Conservation (phyloP, 495 filamentous ascomycete genomes). For the Poronia punctata region DNA sequence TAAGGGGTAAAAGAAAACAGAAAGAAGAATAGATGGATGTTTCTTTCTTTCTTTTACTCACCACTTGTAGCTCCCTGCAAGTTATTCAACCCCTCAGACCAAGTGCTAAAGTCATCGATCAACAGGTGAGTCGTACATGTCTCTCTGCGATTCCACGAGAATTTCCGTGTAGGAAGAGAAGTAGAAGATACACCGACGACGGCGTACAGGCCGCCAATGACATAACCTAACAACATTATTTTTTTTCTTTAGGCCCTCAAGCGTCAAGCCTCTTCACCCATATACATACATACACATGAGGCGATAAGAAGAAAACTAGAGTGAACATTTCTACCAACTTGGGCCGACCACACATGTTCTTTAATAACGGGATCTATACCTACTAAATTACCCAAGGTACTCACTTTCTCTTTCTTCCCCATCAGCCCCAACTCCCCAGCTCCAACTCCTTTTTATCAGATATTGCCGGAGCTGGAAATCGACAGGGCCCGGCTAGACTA, state of each 20-base stretch:
- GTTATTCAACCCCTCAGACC: constrained; percentile 42
- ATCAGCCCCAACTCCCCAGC: too few species aligned
- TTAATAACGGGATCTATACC: too few species aligned
- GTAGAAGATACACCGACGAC: constrained; percentile 17
- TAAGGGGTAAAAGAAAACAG: too few species aligned
- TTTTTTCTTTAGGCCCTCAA: constrained; percentile 10
- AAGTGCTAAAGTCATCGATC: constrained; percentile 53
- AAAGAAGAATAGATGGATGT: too few species aligned
- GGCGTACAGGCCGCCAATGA: constrained; percentile 17
- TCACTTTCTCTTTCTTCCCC: too few species aligned
- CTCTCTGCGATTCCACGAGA: constrained; percentile 21
- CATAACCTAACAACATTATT: constrained; percentile 21
- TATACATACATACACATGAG: too few species aligned
- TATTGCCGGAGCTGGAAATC: constrained; percentile 1
- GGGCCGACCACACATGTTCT: too few species aligned
- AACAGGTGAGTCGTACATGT: constrained; percentile 44
- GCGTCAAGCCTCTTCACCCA: background rate
- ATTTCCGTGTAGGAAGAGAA: constrained; percentile 9
- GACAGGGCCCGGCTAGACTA: constrained; percentile 7
- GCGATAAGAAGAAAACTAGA: too few species aligned
- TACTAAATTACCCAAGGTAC: too few species aligned
- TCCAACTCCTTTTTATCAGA: too few species aligned
- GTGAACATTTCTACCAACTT: too few species aligned
- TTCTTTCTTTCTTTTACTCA: too few species aligned
- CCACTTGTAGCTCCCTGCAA: constrained; percentile 43